Conservation (phyloP, 2,329 filamentous ascomycete species). For the Hymenoscyphus infarciens region DNA sequence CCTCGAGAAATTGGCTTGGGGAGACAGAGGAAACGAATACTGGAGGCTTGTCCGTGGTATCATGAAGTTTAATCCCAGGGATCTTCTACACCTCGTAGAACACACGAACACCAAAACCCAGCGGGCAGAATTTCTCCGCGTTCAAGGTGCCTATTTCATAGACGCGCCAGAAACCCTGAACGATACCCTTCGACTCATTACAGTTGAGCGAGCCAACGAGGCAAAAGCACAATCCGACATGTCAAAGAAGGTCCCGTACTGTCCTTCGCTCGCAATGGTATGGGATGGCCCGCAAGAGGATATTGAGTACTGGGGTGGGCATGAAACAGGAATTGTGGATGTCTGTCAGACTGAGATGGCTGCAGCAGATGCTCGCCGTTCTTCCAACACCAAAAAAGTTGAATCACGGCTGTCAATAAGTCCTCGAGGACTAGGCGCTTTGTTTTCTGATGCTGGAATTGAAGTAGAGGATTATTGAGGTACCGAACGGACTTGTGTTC, state of each 20-base stretch:
- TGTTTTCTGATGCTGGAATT: constrained; percentile 4
- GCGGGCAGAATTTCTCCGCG: constrained; percentile 27
- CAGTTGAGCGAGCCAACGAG: constrained; percentile 16
- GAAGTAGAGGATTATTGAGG: background rate
- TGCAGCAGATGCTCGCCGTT: constrained; percentile 1
- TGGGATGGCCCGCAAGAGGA: constrained; percentile 10
- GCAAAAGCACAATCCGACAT: constrained; percentile 7
- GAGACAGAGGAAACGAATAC: constrained; percentile 28
- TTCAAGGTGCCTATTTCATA: constrained; percentile 25
- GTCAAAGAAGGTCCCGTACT: constrained; percentile 8
- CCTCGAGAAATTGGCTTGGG: constrained; percentile 32
- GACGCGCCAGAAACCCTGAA: constrained; percentile 32
- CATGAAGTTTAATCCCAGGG: constrained; percentile 29
- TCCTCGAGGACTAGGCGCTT: background rate
- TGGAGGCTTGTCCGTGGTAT: constrained; percentile 26
- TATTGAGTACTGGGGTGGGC: constrained; percentile 15
- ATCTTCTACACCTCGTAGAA: constrained; percentile 31
- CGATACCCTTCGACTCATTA: constrained; percentile 21
- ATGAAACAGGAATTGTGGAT: constrained; percentile 13
- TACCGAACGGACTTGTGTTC: background rate
- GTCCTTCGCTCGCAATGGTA: constrained; percentile 9
- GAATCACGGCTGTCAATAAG: constrained; percentile 1
- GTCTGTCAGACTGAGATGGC: constrained; percentile 8
- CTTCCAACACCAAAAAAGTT: background rate
- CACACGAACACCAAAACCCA: constrained; percentile 31